A percentile compares a stretch with the other conserved stretches of the same genome.
Evolutionary conservation across 768 basidiomycete species (phyloP).

Genomic region (Scleroderma citrinum): DNA sequence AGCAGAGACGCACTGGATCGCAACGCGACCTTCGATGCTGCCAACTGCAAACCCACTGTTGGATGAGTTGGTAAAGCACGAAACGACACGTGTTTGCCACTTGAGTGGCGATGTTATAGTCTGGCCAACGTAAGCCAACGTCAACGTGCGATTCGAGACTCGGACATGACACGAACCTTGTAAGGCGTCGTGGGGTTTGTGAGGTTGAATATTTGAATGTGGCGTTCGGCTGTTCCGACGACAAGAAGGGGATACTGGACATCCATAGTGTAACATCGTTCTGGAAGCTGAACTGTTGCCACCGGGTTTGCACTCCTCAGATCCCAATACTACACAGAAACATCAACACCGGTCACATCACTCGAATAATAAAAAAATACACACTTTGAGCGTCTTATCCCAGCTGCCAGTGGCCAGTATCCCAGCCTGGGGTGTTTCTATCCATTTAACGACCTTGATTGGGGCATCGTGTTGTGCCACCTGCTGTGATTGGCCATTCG

Average conservation of each 20-base stretch:
- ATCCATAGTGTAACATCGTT: slow-evolving; percentile 86
- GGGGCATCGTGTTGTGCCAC: slow-evolving; percentile 90
- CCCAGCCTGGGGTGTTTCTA: slow-evolving; percentile 67
- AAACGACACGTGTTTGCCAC: slow-evolving; percentile 86
- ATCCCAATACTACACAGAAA: slow-evolving; percentile 78
- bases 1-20: slow-evolving; percentile 76
- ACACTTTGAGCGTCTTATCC: slow-evolving; percentile 95
- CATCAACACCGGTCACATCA: neutral
- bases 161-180: slow-evolving; percentile 40
- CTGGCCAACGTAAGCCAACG: slow-evolving; percentile 32
- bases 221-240: slow-evolving; percentile 88
- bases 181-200: slow-evolving; percentile 72
- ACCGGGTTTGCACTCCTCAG: slow-evolving; percentile 70
- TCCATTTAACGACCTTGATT: slow-evolving; percentile 76
- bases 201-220: slow-evolving; percentile 86
- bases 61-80: slow-evolving; percentile 68
- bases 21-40: slow-evolving; percentile 87
- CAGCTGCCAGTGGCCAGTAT: slow-evolving; percentile 92
- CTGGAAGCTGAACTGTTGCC: slow-evolving; percentile 76
- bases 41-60: slow-evolving; percentile 77
- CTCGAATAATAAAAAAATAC: slow-evolving; percentile 1
- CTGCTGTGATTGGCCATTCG: slow-evolving; percentile 74
- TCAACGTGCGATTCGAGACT: neutral
- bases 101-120: slow-evolving; percentile 82
- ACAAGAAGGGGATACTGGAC: slow-evolving; percentile 80